Base-by-base conservation (phyloP, 176 grass and related monocot genomes). In the Raddia distichophylla region DNA sequence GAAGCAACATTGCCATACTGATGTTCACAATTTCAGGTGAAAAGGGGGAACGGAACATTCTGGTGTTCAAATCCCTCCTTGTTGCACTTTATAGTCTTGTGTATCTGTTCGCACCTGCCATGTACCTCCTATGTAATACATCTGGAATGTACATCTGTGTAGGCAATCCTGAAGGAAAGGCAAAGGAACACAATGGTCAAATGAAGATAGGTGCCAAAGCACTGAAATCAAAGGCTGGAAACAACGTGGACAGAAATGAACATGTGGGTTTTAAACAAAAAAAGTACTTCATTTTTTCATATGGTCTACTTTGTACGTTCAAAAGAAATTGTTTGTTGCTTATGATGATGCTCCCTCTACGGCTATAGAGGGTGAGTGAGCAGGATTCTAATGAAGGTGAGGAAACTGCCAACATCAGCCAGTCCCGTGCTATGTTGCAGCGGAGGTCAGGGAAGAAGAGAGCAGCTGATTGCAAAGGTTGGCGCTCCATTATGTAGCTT, bases 151-250 rank as follows among this genome's bases (percentile, higher is more conserved):
- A 15, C 17, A 47, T 51, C 6, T 54, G 10, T 22, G 8, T 55
- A 97, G 90, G 85, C 77, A 90, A 92, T 85, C 32, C 48, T 50
- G 65, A 40, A 18, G 80, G 3, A 5, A 97, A 91, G 73, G 83
- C 45, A 9, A 69, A 70, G 42, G 69, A 73, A 33, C 81, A 77
- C 44, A 87, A 84, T 56, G 22, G 32, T 32, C 73, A 48, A 11
- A 78, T 34, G 6, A 94, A 92, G 70, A 74, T 74, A 8, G 75
- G 16, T 33, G 68, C 82, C 20, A 33, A 82, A 27, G 82, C 75
- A 60, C 49, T 80, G 5, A 92, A 97, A 79, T 4, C 83, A 59
- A 86, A 69, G 62, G 13, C 37, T 20, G 79, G 77, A 6, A 80
- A 83, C 44, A 81, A 73, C 47, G 80, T 80, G 69, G 79, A 67